Evolutionary conservation across 1,284 basidiomycete genomes (phyloP).

Genomic region (Wallemia ichthyophaga): DNA sequence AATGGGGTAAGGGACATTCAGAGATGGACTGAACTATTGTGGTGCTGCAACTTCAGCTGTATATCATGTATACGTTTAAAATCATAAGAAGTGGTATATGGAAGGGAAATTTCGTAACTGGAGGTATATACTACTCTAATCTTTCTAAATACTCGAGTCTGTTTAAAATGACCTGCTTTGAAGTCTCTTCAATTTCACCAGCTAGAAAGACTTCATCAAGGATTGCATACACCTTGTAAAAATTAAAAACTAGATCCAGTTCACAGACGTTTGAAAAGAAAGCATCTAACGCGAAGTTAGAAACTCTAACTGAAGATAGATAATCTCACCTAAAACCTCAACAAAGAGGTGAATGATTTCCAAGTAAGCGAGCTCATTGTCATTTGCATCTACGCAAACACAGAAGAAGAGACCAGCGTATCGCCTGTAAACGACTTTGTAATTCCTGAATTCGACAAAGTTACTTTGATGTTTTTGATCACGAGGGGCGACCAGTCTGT

Average conservation of each 20-base stretch:
- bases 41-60: too few relatives aligned
- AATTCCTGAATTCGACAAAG: constrained; percentile 93
- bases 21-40: too few relatives aligned
- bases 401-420: constrained; percentile 97
- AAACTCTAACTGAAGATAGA: not conserved
- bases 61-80: too few relatives aligned
- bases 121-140: constrained; percentile 26
- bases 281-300: constrained; percentile 36
- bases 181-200: constrained; percentile 92
- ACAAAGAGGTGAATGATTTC: constrained; percentile 97
- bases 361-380: constrained; percentile 87
- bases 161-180: constrained; percentile 71
- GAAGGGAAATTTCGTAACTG: too few relatives aligned
- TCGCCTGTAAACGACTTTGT: constrained; percentile 77
- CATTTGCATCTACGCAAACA: constrained; percentile 84
- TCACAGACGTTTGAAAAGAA: constrained; percentile 98
- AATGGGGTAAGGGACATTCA: too few relatives aligned
- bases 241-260: constrained; percentile 86
- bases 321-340: constrained; percentile 58
- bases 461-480: constrained; percentile 98
- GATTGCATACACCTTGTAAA: constrained; percentile 94
- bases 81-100: too few relatives aligned
- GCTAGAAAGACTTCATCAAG: constrained; percentile 96
- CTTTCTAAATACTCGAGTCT: constrained; percentile 72
- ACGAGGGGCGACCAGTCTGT: constrained; percentile 74